Evolutionary conservation across 2,329 filamentous ascomycete species (phyloP).

Genomic region (Alternaria triticimaculans): DNA sequence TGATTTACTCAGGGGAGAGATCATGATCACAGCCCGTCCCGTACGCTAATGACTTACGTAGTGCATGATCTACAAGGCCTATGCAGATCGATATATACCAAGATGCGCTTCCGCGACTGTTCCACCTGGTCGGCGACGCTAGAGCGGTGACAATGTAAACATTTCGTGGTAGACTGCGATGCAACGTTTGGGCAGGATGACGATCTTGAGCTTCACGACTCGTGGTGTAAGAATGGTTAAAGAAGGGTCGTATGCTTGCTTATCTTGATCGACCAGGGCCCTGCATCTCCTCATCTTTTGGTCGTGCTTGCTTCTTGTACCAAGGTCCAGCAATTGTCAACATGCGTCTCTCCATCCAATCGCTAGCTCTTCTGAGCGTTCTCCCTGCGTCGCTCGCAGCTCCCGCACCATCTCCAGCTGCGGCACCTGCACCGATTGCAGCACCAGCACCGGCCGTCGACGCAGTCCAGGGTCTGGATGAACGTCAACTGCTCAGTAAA

Average conservation of each 20-base stretch:
- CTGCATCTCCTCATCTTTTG: background rate
- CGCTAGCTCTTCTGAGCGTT: slow-evolving; percentile 19
- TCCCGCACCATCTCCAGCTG: slow-evolving; percentile 6
- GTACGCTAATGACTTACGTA: background rate
- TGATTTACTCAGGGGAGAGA: background rate
- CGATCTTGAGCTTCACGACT: slow-evolving; percentile 4
- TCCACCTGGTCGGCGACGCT: background rate
- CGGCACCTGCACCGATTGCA: slow-evolving; percentile 1
- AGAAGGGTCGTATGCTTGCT: background rate
- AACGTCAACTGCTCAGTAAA: slow-evolving; percentile 18
- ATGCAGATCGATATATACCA: slow-evolving; percentile 2
- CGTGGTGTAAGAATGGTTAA: background rate
- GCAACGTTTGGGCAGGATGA: background rate
- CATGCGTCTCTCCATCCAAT: slow-evolving; percentile 16
- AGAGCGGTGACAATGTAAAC: background rate
- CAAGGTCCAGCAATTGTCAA: background rate
- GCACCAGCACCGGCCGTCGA: background rate
- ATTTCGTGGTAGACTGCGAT: background rate
- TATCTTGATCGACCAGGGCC: background rate
- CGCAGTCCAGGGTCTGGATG: slow-evolving; percentile 6
- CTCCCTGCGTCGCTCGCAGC: slow-evolving; percentile 12
- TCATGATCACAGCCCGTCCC: background rate
- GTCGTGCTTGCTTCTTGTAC: background rate
- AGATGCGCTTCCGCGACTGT: background rate
- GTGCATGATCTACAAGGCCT: background rate